Conservation (phyloP, 768 basidiomycete genomes). For the Kwoniella sp. region DNA sequence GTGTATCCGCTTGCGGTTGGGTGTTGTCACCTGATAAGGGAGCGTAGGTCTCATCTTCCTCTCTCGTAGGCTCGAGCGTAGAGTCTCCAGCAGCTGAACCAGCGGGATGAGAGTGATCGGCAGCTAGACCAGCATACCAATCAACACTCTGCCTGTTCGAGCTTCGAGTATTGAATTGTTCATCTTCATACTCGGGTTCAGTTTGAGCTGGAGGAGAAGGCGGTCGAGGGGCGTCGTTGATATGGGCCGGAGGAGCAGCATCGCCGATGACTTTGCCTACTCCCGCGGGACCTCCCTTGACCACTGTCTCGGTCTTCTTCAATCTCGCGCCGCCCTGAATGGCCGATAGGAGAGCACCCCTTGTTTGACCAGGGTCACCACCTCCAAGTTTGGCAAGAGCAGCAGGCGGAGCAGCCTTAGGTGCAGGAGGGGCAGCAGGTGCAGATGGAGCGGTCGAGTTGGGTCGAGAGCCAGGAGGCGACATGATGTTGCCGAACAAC, state of each 20-base stretch:
- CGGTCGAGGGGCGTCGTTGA: conserved; percentile 59
- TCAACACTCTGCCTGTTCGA: conserved; percentile 78
- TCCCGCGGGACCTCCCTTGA: conserved; percentile 67
- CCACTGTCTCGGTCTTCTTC: conserved; percentile 76
- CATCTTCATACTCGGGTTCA: conserved; percentile 40
- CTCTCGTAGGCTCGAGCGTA: conserved; percentile 60
- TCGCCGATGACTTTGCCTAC: conserved; percentile 72
- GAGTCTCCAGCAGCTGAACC: conserved; percentile 55
- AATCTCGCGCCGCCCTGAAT: conserved; percentile 77
- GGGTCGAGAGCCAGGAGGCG: conserved; percentile 48
- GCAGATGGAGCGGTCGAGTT: conserved; percentile 45
- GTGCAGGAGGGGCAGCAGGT: conserved; percentile 51
- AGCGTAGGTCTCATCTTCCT: conserved; percentile 59
- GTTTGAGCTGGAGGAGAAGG: conserved; percentile 54
- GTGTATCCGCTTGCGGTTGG: conserved; percentile 15
- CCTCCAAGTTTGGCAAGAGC: conserved; percentile 60
- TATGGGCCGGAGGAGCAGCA: conserved; percentile 69
- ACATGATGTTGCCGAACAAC: conserved; percentile 70
- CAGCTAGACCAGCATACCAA: conserved; percentile 87
- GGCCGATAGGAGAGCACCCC: conserved; percentile 68
- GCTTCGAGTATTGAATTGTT: conserved; percentile 39
- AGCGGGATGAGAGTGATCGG: conserved; percentile 60
- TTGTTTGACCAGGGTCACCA: conserved; percentile 54
- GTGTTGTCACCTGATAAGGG: not conserved
- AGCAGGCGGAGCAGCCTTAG: conserved; percentile 56